Base-by-base conservation (phyloP, 139 green algal genomes). In the Gonium pectorale region DNA sequence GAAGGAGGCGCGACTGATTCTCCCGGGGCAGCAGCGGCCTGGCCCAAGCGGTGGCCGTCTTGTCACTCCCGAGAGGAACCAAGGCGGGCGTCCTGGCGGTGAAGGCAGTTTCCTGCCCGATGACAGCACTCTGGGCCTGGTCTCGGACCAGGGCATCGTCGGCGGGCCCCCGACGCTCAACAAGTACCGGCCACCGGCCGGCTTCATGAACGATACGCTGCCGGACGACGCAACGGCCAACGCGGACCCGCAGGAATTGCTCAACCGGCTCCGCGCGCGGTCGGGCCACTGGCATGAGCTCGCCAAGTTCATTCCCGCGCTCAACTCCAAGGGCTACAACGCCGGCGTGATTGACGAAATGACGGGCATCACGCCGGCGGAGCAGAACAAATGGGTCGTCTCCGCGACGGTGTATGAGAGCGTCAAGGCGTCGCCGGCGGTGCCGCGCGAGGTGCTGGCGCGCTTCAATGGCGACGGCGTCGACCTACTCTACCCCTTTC, bases 131-230 rank as follows among this genome's bases (percentile, higher is more conserved):
- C 60, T 83, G 4, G 77, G 77, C 17, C 60, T 83, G 11, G 77
- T 83, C 5, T 52, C 37, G 0, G 62, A 83, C 33, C 43, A 49
- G n/a, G 7, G 5, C 17, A 35, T 56, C 2, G 0, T 62, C 3
- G 59, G 54, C 27, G 80, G 59, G 3, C 73, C 67, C 11, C 81
- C 87, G 0, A 80, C 66, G 3, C 69, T 68, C 6, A 83, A 90
- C 67, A 86, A 89, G 59, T 96, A 93, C 85, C 80, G 93, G 1
- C 94, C 94, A 6, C 94, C 94, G 2, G 87, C 94, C 3, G 94
- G 94, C 33, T 97, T 97, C 88, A 96, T 97, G 94, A 90, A 96
- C 37, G 84, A 85, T 1, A 77, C 73, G n/a, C 62, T 83, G 24
- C 77, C 77, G 0, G 62, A 87, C 13, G 72, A 87, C 21, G 51